Conservation (phyloP, 2,329 filamentous ascomycete species). For the Celoporthe dispersa region DNA sequence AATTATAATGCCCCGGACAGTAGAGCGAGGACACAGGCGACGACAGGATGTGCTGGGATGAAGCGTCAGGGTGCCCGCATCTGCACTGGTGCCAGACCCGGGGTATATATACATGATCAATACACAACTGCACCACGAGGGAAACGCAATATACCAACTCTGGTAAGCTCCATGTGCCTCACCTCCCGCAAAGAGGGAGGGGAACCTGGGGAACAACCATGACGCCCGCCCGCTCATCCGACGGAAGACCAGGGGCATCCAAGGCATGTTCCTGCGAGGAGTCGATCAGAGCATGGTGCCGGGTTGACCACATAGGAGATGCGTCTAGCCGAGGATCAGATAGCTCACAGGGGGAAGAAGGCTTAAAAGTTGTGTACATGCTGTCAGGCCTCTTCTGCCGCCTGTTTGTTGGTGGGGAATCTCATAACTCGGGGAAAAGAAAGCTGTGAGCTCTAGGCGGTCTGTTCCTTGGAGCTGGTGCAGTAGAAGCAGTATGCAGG, state of each 20-base stretch:
- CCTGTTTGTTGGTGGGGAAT: neutral
- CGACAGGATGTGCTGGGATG: neutral
- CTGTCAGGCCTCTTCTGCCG: neutral
- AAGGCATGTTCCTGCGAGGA: neutral
- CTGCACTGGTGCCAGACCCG: neutral
- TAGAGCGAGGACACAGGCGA: neutral
- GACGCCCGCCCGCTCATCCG: conserved; percentile 4
- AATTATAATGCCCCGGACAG: neutral
- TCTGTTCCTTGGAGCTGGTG: neutral
- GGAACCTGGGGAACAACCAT: neutral
- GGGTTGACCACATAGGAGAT: neutral
- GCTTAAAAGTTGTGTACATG: too few species aligned
- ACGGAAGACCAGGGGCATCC: neutral
- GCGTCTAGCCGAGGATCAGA: neutral
- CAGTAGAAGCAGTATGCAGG: neutral
- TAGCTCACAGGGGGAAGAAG: neutral
- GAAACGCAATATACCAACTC: too few species aligned
- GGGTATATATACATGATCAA: neutral
- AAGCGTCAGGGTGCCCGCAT: neutral
- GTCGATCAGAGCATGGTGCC: neutral
- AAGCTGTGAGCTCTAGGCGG: neutral
- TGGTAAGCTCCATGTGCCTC: neutral
- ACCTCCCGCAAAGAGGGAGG: neutral
- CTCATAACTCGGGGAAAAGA: neutral
- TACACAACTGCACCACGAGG: neutral